Evolutionary conservation across 441 rosid genomes (phyloP).

Genomic region (Macaranga tanarius): DNA sequence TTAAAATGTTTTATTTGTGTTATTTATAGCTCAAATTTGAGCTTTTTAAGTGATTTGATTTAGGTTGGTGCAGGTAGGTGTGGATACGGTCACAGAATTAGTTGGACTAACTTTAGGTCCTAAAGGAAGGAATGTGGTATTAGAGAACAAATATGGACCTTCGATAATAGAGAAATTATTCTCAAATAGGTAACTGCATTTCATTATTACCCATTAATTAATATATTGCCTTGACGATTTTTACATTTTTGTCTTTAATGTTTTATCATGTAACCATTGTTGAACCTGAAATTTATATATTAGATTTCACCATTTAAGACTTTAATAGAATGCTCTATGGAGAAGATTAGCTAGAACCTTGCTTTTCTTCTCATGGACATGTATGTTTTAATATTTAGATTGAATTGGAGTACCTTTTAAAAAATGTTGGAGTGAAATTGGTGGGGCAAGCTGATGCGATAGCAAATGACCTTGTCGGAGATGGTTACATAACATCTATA

Average conservation of each 20-base stretch:
- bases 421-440: conserved; percentile 92
- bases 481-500: conserved; percentile 90
- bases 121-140: conserved; percentile 85
- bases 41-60: neutral
- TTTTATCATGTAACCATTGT: neutral
- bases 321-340: too few species aligned
- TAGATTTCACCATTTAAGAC: too few species aligned
- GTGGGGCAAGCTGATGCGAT: conserved; percentile 96
- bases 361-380: neutral
- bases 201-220: neutral
- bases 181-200: conserved; percentile 57
- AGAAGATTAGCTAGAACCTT: neutral
- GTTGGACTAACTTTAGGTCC: conserved; percentile 92
- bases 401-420: conserved; percentile 84
- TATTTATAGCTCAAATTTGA: too few species aligned
- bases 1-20: too few species aligned
- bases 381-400: conserved; percentile 44
- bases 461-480: conserved; percentile 90
- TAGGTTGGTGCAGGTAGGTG: conserved; percentile 60
- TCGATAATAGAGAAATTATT: conserved; percentile 94
- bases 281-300: too few species aligned
- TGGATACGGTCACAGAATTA: conserved; percentile 73
- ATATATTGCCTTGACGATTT: neutral
- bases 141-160: conserved; percentile 88
- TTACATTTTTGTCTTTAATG: neutral